Evolutionary conservation across 352 stramenopile species (phyloP).

Genomic region (Pythium chondricola): DNA sequence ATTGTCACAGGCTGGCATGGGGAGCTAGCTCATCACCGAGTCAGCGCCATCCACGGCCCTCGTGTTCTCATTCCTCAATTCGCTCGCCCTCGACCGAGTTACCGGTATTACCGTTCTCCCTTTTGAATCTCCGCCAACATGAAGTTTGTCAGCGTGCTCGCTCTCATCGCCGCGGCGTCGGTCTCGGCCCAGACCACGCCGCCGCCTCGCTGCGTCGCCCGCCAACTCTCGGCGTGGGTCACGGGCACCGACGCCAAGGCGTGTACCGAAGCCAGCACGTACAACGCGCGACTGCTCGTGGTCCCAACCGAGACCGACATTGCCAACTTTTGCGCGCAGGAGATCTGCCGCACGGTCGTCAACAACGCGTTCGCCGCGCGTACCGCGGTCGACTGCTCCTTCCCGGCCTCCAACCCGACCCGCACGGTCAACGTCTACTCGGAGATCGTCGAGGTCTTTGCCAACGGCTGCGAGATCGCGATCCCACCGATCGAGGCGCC

Average conservation of each 20-base stretch:
- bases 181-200: neutral
- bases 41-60: too few relatives aligned
- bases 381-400: neutral
- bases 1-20: too few relatives aligned
- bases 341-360: neutral
- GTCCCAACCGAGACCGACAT: neutral
- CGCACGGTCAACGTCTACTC: neutral
- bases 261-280: neutral
- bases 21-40: too few relatives aligned
- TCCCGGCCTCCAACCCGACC: neutral
- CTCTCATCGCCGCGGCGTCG: neutral
- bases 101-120: too few relatives aligned
- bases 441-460: neutral
- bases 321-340: neutral
- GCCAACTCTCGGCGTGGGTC: neutral
- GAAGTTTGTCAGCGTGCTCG: neutral
- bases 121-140: neutral
- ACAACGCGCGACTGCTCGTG: neutral
- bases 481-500: too few relatives aligned
- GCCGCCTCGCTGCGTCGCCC: neutral
- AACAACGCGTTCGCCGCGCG: neutral
- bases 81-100: too few relatives aligned
- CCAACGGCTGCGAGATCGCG: slow-evolving; percentile 63
- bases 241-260: neutral
- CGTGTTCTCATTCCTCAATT: too few relatives aligned